Evolutionary conservation across 345 rosid genomes (phyloP).

Genomic region (Acer campestre): DNA sequence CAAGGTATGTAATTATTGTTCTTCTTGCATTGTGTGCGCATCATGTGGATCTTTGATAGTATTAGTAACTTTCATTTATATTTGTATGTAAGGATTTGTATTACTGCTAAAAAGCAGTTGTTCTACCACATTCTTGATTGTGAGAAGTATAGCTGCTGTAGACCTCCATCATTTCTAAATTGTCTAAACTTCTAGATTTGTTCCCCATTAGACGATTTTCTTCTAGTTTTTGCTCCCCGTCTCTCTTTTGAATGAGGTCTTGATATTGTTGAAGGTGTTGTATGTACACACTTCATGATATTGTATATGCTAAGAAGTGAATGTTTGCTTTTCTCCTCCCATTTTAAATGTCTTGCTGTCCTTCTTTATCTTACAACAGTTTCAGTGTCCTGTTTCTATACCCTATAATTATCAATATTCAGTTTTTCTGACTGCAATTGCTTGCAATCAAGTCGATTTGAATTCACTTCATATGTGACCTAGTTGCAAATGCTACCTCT

Average conservation of each 20-base stretch:
- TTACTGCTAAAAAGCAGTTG: background rate
- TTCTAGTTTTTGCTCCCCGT: background rate
- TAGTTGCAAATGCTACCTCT: background rate
- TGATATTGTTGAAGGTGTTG: background rate
- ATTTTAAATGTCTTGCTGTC: background rate
- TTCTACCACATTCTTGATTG: background rate
- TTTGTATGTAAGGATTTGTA: background rate
- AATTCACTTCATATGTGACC: background rate
- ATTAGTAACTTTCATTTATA: background rate
- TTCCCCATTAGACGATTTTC: background rate
- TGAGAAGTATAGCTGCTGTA: background rate
- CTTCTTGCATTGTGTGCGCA: constrained; percentile 5
- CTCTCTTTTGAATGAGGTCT: background rate
- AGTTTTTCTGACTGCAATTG: background rate
- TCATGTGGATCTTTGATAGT: constrained; percentile 10
- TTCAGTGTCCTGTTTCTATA: background rate
- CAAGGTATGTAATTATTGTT: constrained; percentile 45
- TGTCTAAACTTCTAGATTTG: background rate
- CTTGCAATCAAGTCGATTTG: background rate
- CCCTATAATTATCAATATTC: background rate
- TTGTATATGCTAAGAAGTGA: background rate
- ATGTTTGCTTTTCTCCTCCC: background rate
- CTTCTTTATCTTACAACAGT: background rate
- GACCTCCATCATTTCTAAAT: background rate
- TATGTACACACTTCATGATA: background rate